Conservation (phyloP, 768 basidiomycete genomes). For the Mycena olivaceomarginata region DNA sequence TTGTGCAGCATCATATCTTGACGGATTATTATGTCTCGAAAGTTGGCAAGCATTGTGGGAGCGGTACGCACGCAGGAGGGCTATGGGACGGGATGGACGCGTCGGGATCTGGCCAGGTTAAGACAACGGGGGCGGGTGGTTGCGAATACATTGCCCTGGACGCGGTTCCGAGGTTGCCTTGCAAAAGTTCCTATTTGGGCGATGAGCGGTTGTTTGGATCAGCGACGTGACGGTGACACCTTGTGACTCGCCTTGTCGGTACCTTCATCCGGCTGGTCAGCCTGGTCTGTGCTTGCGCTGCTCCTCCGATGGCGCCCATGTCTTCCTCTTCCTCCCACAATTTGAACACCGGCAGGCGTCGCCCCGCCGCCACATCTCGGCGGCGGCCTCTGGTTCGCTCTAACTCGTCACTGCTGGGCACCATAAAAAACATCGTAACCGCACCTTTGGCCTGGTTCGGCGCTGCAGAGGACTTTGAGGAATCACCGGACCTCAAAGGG, state of each 20-base stretch:
- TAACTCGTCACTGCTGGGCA: slow-evolving; percentile 75
- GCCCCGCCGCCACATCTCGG: slow-evolving; percentile 25
- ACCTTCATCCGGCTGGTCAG: not conserved
- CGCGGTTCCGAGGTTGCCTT: too few relatives aligned
- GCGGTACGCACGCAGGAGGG: slow-evolving; percentile 13
- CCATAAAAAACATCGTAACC: slow-evolving; percentile 80
- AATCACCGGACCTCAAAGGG: slow-evolving; percentile 68
- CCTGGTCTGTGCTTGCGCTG: not conserved
- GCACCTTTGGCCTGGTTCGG: slow-evolving; percentile 77
- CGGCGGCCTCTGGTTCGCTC: slow-evolving; percentile 67
- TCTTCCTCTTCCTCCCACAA: slow-evolving; percentile 52
- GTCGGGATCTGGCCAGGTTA: slow-evolving; percentile 15
- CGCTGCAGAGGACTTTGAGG: slow-evolving; percentile 68
- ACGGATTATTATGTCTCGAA: not conserved
- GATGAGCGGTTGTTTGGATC: not conserved
- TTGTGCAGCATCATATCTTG: slow-evolving; percentile 11
- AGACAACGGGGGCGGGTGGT: slow-evolving; percentile 5
- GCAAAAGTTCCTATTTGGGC: not conserved
- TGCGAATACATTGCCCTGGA: not conserved
- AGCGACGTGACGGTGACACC: slow-evolving; percentile 3
- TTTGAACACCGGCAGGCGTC: slow-evolving; percentile 41
- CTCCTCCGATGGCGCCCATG: slow-evolving; percentile 35
- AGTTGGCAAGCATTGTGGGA: too few relatives aligned
- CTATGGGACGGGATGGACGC: not conserved
- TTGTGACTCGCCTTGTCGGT: slow-evolving; percentile 35